A percentile compares a stretch with the other conserved stretches of the same genome.
Conservation (phyloP, 495 filamentous ascomycete genomes). For the Podospora comata region DNA sequence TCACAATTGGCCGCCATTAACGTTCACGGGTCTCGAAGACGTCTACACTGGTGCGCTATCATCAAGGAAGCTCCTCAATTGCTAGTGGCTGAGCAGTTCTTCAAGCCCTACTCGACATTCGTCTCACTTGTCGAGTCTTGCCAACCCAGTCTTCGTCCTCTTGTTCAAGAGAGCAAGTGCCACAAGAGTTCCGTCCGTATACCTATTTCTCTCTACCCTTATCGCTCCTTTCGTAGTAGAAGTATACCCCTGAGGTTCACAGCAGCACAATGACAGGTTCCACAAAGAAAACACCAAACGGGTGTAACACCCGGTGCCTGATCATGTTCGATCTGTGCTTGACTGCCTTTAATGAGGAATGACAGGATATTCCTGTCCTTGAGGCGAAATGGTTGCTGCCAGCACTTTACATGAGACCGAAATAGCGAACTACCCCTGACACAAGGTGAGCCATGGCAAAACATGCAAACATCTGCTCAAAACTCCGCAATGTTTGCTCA, state of each 20-base stretch:
- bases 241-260: neutral
- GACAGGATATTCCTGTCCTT: neutral
- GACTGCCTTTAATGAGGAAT: neutral
- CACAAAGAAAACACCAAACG: neutral
- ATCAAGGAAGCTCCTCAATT: no score
- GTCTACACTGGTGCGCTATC: neutral
- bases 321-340: neutral
- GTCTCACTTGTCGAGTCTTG: no score
- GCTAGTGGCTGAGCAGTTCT: no score
- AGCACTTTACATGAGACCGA: neutral
- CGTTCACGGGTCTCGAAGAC: neutral
- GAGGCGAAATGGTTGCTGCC: neutral
- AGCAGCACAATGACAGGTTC: neutral
- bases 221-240: neutral
- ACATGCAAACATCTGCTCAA: no score
- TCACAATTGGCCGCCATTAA: neutral
- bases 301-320: neutral
- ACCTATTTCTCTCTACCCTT: no score
- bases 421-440: neutral
- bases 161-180: no score
- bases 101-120: no score
- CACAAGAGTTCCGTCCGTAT: no score
- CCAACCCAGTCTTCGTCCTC: no score
- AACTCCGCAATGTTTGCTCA: no score
- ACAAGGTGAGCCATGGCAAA: neutral